These are phyloP conservation scores for Diutina siamensis DNA, from an alignment of 1,139 yeast genomes.

Conservation along the genomic window DNA sequence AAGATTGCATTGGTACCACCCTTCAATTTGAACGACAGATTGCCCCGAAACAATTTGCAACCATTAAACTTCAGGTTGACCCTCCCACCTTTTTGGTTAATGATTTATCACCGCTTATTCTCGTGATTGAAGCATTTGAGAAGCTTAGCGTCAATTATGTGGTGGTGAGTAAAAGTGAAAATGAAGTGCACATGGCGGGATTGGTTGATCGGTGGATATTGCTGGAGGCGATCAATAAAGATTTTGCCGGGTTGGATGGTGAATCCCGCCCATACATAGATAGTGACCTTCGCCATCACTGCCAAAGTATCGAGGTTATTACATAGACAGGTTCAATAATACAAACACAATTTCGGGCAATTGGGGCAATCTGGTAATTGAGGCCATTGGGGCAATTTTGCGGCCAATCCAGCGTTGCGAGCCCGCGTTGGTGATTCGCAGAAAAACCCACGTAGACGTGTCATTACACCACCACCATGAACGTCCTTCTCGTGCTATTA, in stretches of 20 bases:
- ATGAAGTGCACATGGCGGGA: constrained; percentile 20
- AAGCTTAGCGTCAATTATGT: constrained; percentile 28
- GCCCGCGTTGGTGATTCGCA: background rate
- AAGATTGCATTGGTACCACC: constrained; percentile 8
- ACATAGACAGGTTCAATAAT: constrained; percentile 11
- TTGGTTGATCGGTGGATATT: constrained; percentile 31
- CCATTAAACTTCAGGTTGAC: constrained; percentile 13
- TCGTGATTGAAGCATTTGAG: constrained; percentile 29
- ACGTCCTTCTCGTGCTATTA: background rate
- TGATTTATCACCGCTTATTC: constrained; percentile 24
- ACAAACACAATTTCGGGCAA: background rate
- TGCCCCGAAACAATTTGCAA: constrained; percentile 16
- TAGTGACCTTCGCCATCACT: constrained; percentile 5
- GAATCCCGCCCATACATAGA: constrained; percentile 8
- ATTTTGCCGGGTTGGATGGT: constrained; percentile 16
- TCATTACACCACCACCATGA: background rate
- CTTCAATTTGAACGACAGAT: constrained; percentile 12
- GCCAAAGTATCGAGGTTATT: constrained; percentile 19
- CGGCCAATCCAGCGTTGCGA: too few relatives aligned
- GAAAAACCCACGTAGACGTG: constrained; percentile 1
- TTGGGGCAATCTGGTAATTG: background rate
- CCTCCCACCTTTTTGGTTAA: constrained; percentile 15
- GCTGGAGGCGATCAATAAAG: constrained; percentile 20
- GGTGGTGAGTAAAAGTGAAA: constrained; percentile 14
- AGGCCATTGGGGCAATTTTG: background rate